Evolutionary conservation across 163 green algal species (phyloP).

Genomic region (Chlorella variabilis): DNA sequence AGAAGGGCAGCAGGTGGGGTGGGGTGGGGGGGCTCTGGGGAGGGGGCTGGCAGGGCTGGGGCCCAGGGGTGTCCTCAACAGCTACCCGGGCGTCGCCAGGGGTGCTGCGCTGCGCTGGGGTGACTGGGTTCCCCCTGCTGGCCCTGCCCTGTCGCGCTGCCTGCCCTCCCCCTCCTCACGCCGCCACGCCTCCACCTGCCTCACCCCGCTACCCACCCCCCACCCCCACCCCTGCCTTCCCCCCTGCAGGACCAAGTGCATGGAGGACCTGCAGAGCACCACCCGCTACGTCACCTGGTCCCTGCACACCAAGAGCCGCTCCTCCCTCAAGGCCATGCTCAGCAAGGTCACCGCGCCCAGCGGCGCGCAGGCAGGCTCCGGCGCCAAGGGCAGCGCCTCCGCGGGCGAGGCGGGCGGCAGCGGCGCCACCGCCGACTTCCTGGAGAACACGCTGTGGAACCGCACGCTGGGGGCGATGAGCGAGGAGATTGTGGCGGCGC

Average conservation of each 20-base stretch:
- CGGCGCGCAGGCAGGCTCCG: neutral
- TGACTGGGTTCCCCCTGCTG: neutral
- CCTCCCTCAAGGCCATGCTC: slow-evolving; percentile 75
- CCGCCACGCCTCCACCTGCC: no score
- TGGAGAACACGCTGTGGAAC: slow-evolving; percentile 93
- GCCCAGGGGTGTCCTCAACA: no score
- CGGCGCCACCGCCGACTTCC: slow-evolving; percentile 55
- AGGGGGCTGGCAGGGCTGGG: no score
- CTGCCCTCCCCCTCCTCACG: no score
- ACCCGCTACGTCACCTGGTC: slow-evolving; percentile 95
- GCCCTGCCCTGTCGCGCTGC: no score
- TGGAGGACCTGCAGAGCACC: slow-evolving; percentile 89
- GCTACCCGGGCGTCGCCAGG: no score
- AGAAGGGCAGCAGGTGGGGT: slow-evolving; percentile 48
- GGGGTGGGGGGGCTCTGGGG: no score
- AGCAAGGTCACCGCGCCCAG: slow-evolving; percentile 54
- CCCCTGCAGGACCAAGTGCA: slow-evolving; percentile 70
- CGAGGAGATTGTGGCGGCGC: slow-evolving; percentile 91
- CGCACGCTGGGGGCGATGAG: slow-evolving; percentile 82
- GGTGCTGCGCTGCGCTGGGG: no score
- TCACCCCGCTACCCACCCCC: neutral
- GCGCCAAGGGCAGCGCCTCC: neutral
- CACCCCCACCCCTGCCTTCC: neutral
- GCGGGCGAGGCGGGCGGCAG: slow-evolving; percentile 1
- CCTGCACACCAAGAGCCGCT: slow-evolving; percentile 87